A percentile compares a stretch with the other conserved stretches of the same genome.
Evolutionary conservation across 2,329 filamentous ascomycete species (phyloP).

Genomic region (Fonsecaea nubica): DNA sequence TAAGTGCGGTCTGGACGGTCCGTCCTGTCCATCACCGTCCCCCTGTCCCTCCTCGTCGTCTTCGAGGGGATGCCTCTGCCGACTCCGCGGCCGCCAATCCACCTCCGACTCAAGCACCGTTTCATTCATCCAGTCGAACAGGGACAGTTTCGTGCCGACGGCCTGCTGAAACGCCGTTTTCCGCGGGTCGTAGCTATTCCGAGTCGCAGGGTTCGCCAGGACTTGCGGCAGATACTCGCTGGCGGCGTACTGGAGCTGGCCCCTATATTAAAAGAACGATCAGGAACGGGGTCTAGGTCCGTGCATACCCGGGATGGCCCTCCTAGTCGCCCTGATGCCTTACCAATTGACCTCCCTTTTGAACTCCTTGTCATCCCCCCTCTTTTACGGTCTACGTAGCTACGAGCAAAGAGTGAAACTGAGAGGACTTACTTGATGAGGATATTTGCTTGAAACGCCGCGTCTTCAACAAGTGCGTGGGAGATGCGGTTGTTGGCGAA

Average conservation of each 20-base stretch:
- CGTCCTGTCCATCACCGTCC: slow-evolving; percentile 38
- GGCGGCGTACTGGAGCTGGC: slow-evolving; percentile 18
- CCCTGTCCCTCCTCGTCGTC: background rate
- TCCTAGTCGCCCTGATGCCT: too few relatives aligned
- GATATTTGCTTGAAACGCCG: slow-evolving; percentile 17
- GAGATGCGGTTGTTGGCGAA: slow-evolving; percentile 23
- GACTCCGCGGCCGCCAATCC: slow-evolving; percentile 1
- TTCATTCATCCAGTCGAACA: slow-evolving; percentile 25
- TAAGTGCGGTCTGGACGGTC: background rate
- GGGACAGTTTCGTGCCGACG: slow-evolving; percentile 11
- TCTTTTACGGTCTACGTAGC: background rate
- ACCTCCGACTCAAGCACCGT: slow-evolving; percentile 9
- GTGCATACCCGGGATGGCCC: too few relatives aligned
- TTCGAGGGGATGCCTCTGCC: background rate
- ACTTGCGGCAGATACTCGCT: slow-evolving; percentile 20
- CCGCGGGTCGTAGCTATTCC: slow-evolving; percentile 1
- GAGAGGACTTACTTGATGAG: slow-evolving; percentile 10
- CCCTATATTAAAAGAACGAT: background rate
- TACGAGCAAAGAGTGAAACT: background rate
- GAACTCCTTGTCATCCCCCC: background rate
- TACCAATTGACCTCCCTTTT: too few relatives aligned
- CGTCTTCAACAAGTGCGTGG: slow-evolving; percentile 11
- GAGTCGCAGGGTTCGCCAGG: background rate
- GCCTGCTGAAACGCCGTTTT: slow-evolving; percentile 21
- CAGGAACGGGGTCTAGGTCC: too few relatives aligned